phyloP scores from a whole-genome alignment of 768 basidiomycete species.

The Lentinula raphanica region DNA sequence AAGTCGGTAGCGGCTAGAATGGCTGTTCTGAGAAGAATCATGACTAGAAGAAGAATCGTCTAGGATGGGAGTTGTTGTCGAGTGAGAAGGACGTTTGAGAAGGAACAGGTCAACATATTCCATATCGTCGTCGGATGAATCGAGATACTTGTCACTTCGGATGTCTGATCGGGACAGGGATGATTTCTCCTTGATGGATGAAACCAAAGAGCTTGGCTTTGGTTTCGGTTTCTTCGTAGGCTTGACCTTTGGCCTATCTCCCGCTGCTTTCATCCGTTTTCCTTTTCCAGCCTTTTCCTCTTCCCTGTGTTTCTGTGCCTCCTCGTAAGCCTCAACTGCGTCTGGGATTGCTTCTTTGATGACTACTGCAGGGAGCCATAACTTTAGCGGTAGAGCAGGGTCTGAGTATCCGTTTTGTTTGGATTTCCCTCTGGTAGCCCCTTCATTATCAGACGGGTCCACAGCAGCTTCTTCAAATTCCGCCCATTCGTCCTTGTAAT shows the following conservation, averaged over 20 bases:
- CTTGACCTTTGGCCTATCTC: neutral
- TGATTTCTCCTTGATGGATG: neutral
- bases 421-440: constrained; percentile 12
- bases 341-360: constrained; percentile 36
- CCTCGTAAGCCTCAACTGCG: constrained; percentile 30
- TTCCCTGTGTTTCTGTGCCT: constrained; percentile 22
- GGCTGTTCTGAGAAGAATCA: neutral
- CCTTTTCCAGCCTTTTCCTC: constrained; percentile 14
- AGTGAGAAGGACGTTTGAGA: neutral
- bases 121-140: constrained; percentile 1
- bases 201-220: neutral
- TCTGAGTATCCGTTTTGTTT: constrained; percentile 22
- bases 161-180: neutral
- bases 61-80: neutral
- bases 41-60: neutral
- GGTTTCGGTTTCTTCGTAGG: neutral
- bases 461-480: constrained; percentile 13
- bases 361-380: constrained; percentile 41
- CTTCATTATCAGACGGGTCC: constrained; percentile 11
- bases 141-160: neutral
- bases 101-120: neutral
- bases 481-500: constrained; percentile 10
- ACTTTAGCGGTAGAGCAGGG: constrained; percentile 22
- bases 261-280: constrained; percentile 10
- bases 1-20: neutral